Percentiles rank a stretch among this genome's conserved stretches.
phyloP scores from a whole-genome alignment of 495 filamentous ascomycete genomes.

The Polyplosphaeria fusca region DNA sequence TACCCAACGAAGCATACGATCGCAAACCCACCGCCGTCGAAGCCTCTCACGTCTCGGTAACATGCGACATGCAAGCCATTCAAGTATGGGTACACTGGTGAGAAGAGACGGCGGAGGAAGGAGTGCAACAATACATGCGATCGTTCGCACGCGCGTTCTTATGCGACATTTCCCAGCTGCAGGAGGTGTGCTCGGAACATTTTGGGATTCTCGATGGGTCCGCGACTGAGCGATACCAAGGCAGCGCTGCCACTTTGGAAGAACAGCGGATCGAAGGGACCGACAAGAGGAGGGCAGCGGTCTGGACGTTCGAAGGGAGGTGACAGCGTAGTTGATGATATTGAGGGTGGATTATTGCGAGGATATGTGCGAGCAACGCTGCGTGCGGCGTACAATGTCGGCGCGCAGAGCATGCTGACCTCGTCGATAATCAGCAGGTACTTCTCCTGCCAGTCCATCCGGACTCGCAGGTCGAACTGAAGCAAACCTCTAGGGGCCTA shows the following conservation, averaged over 20 bases:
- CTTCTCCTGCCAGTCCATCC: too few species aligned
- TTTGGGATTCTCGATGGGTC: slow-evolving; percentile 13
- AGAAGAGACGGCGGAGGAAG: slow-evolving; percentile 18
- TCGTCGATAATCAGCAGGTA: too few species aligned
- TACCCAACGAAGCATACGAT: slow-evolving; percentile 10
- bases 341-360: too few species aligned
- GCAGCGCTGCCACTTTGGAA: slow-evolving; percentile 18
- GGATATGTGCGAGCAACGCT: too few species aligned
- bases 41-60: slow-evolving; percentile 15
- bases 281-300: too few species aligned
- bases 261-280: slow-evolving; percentile 16
- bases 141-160: slow-evolving; percentile 20
- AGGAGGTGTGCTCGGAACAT: slow-evolving; percentile 13
- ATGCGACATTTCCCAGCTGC: slow-evolving; percentile 17
- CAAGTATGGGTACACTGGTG: slow-evolving; percentile 16
- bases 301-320: too few species aligned
- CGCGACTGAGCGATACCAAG: slow-evolving; percentile 15
- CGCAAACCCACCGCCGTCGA: slow-evolving; percentile 14
- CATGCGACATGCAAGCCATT: slow-evolving; percentile 11
- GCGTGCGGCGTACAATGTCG: too few species aligned
- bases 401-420: too few species aligned
- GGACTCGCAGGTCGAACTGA: too few species aligned
- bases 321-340: too few species aligned
- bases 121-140: slow-evolving; percentile 18
- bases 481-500: too few species aligned